Percentiles rank a stretch among this genome's conserved stretches.
These are phyloP conservation scores for Solanum verrucosum DNA, from an alignment of 257 asterid species.

Conservation along the genomic window DNA sequence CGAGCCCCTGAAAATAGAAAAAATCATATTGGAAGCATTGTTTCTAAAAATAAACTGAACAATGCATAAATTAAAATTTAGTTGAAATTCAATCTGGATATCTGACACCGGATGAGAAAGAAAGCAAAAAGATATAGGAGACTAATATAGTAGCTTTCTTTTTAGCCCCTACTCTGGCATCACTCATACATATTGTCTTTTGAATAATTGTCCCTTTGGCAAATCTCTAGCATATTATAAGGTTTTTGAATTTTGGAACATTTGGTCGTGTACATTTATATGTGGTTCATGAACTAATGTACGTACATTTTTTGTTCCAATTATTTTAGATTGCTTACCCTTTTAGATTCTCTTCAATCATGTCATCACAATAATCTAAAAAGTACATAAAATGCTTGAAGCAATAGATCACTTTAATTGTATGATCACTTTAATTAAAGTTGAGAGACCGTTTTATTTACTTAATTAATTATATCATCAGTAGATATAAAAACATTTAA, in stretches of 20 bases:
- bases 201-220: neutral
- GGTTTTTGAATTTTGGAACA: conserved; percentile 1
- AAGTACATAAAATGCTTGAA: neutral
- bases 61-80: rapidly evolving
- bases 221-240: neutral
- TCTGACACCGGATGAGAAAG: rapidly evolving
- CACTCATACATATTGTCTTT: neutral
- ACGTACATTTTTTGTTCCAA: neutral
- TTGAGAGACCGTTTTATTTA: neutral
- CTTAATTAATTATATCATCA: neutral
- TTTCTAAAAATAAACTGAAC: neutral
- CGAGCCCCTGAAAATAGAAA: neutral
- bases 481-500: neutral
- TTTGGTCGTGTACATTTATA: neutral
- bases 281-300: neutral
- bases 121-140: neutral
- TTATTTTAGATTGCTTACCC: neutral
- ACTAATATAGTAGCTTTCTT: neutral
- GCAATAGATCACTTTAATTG: neutral
- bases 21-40: neutral
- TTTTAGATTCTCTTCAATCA: neutral
- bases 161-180: neutral
- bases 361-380: neutral
- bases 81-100: rapidly evolving
- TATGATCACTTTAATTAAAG: neutral